Evolutionary conservation across 352 stramenopile genomes (phyloP).

Genomic region (Pythium sp.): DNA sequence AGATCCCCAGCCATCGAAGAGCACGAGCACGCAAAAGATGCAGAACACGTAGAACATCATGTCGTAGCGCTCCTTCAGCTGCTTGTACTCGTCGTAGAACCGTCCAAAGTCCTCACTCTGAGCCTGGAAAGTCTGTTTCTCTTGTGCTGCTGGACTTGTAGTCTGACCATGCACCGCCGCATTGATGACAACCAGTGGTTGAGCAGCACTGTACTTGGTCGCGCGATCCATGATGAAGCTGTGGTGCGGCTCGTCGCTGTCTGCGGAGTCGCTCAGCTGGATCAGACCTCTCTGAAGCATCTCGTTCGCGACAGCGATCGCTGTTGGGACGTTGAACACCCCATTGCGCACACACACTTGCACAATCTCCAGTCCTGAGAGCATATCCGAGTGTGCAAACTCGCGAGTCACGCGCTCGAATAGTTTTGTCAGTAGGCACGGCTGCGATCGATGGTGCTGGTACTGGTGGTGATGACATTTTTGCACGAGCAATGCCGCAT

Average conservation of each 20-base stretch:
- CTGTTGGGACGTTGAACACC: conserved; percentile 40
- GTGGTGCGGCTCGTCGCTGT: conserved; percentile 8
- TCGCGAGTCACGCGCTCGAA: conserved; percentile 4
- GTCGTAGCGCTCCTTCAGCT: conserved; percentile 28
- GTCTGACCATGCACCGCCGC: neutral
- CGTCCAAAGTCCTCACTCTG: conserved; percentile 24
- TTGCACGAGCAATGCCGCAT: neutral
- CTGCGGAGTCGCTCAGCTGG: conserved; percentile 3
- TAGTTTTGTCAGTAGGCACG: conserved; percentile 14
- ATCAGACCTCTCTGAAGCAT: conserved; percentile 34
- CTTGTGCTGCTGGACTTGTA: neutral
- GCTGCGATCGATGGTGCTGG: conserved; percentile 8
- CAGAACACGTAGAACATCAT: conserved; percentile 35
- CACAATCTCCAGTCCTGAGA: conserved; percentile 38
- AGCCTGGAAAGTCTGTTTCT: conserved; percentile 13
- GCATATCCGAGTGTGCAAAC: conserved; percentile 15
- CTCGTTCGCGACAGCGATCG: conserved; percentile 30
- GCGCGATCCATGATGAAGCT: conserved; percentile 10
- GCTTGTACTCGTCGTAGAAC: conserved; percentile 24
- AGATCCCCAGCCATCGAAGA: conserved; percentile 30
- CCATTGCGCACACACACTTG: conserved; percentile 39
- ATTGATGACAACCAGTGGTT: conserved; percentile 2
- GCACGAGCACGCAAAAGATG: conserved; percentile 33
- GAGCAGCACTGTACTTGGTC: conserved; percentile 6
- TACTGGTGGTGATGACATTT: neutral